phyloP scores from a whole-genome alignment of 2,329 filamentous ascomycete genomes.

The Aspergillus candidus region DNA sequence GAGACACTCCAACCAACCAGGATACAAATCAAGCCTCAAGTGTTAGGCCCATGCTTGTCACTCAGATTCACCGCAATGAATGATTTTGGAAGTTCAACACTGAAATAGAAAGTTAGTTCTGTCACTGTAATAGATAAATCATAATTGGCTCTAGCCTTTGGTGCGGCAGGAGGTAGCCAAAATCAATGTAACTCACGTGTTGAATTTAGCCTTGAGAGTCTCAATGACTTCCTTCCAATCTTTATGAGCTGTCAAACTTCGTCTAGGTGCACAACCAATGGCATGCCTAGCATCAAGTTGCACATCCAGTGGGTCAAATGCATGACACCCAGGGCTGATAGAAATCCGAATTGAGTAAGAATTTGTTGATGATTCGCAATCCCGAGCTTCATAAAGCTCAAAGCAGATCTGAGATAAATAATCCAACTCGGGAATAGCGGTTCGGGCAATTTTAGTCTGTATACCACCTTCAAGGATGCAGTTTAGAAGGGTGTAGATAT shows the following conservation, averaged over 20 bases:
- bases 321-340: slow-evolving; percentile 91
- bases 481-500: slow-evolving; percentile 96
- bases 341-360: slow-evolving; percentile 96
- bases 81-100: slow-evolving; percentile 47
- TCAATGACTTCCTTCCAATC: slow-evolving; percentile 98
- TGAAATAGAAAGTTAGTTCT: slow-evolving; percentile 15
- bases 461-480: slow-evolving; percentile 96
- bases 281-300: slow-evolving; percentile 94
- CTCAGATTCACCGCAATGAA: slow-evolving; percentile 49
- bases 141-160: slow-evolving; percentile 1
- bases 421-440: slow-evolving; percentile 92
- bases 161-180: slow-evolving; percentile 4
- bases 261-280: slow-evolving; percentile 85
- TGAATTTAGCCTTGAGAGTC: slow-evolving; percentile 88
- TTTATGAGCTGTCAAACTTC: slow-evolving; percentile 81
- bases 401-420: slow-evolving; percentile 98
- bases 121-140: not conserved
- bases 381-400: slow-evolving; percentile 93
- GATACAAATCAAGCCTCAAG: slow-evolving; percentile 2
- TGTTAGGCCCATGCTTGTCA: slow-evolving; percentile 39
- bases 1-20: not conserved
- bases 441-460: slow-evolving; percentile 91
- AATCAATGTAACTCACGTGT: slow-evolving; percentile 59
- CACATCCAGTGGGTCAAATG: slow-evolving; percentile 92
- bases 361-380: slow-evolving; percentile 68